These are phyloP conservation scores for Bjerkandera adusta DNA, from an alignment of 1,284 basidiomycete genomes.

Conservation along the genomic window DNA sequence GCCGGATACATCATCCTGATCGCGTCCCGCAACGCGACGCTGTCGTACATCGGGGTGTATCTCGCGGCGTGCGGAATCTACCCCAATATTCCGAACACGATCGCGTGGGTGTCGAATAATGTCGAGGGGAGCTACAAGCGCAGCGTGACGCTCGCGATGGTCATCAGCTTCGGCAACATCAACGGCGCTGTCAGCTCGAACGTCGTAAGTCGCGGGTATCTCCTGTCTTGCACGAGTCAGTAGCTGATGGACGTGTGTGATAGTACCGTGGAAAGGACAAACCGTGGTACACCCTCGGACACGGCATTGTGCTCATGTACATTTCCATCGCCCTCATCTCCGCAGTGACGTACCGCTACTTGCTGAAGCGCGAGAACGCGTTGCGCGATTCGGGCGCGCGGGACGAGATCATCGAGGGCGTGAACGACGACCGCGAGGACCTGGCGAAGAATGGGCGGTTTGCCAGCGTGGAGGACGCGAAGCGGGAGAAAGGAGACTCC, in stretches of 20 bases:
- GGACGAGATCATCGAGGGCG: conserved; percentile 42
- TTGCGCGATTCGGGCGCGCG: conserved; percentile 44
- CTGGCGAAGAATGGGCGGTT: conserved; percentile 32
- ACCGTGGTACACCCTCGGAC: conserved; percentile 50
- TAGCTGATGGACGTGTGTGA: not conserved
- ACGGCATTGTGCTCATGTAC: conserved; percentile 49
- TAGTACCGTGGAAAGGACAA: conserved; percentile 23
- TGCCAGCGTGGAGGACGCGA: conserved; percentile 34
- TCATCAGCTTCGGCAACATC: conserved; percentile 42
- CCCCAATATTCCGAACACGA: conserved; percentile 67
- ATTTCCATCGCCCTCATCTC: conserved; percentile 44
- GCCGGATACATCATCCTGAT: conserved; percentile 72
- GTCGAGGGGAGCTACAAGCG: conserved; percentile 57
- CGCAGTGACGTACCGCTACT: conserved; percentile 35
- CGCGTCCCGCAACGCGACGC: conserved; percentile 52
- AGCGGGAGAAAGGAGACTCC: conserved; percentile 36
- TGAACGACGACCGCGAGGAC: conserved; percentile 27
- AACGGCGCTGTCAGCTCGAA: conserved; percentile 47
- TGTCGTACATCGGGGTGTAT: conserved; percentile 72
- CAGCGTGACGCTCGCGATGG: conserved; percentile 41
- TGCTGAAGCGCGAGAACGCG: conserved; percentile 41
- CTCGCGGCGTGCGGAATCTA: conserved; percentile 75
- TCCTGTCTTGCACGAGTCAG: not conserved
- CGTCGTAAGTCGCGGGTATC: conserved; percentile 33
- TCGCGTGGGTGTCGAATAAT: conserved; percentile 73